Evolutionary conservation across 352 stramenopile genomes (phyloP).

Genomic region (Phytophthora gonapodyides): DNA sequence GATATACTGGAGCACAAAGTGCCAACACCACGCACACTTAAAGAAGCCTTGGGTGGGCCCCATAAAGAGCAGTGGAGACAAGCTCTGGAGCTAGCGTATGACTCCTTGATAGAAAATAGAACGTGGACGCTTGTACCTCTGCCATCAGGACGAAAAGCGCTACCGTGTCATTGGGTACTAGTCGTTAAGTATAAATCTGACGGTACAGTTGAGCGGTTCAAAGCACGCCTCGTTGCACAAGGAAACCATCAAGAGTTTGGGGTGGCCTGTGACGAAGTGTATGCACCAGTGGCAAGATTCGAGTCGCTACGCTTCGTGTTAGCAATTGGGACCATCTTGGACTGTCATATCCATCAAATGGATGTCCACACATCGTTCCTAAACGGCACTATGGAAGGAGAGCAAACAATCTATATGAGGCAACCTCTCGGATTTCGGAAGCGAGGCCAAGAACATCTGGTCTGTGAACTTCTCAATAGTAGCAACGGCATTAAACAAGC

Average conservation of each 20-base stretch:
- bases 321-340: conserved; percentile 1
- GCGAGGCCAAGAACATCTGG: conserved; percentile 15
- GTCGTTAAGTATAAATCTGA: conserved; percentile 3
- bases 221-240: neutral
- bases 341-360: neutral
- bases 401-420: conserved; percentile 24
- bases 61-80: too few relatives aligned
- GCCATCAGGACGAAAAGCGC: neutral
- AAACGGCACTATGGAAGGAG: conserved; percentile 19
- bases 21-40: too few relatives aligned
- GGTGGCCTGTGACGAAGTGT: conserved; percentile 3
- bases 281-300: conserved; percentile 6
- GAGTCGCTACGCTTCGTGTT: conserved; percentile 4
- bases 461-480: conserved; percentile 24
- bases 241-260: conserved; percentile 1
- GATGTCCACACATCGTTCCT: conserved; percentile 5
- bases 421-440: conserved; percentile 16
- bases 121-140: neutral
- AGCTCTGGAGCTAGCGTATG: neutral
- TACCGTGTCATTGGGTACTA: conserved; percentile 3
- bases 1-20: too few relatives aligned
- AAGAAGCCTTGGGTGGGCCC: too few relatives aligned
- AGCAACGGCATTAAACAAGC: conserved; percentile 19
- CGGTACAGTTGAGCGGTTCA: conserved; percentile 1
- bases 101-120: conserved; percentile 1